phyloP scores from a whole-genome alignment of 2,329 filamentous ascomycete species.

The Aspergillus sp. region DNA sequence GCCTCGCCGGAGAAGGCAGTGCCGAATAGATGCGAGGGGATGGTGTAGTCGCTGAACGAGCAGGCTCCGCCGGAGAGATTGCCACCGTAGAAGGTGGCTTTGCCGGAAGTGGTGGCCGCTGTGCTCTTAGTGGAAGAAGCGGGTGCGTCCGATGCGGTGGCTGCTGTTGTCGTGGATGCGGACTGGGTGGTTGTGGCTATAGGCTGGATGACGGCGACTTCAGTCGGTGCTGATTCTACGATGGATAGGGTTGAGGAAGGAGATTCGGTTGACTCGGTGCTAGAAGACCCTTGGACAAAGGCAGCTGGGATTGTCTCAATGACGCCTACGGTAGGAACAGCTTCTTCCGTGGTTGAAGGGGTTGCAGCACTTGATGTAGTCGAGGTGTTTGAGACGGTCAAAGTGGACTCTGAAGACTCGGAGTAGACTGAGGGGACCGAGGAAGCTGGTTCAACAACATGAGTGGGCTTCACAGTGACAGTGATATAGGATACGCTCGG shows the following conservation, averaged over 20 bases:
- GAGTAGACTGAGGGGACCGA: neutral
- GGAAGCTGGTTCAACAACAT: conserved; percentile 13
- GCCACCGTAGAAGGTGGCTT: conserved; percentile 56
- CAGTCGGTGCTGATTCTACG: neutral
- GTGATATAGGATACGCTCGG: conserved; percentile 29
- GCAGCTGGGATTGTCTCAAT: conserved; percentile 2
- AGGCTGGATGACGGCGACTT: neutral
- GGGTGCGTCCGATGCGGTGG: neutral
- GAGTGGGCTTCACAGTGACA: conserved; percentile 21
- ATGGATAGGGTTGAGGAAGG: neutral
- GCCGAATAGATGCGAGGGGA: conserved; percentile 58
- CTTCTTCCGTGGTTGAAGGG: neutral
- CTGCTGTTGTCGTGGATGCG: neutral
- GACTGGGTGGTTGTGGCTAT: neutral
- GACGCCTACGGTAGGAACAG: neutral
- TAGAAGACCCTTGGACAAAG: neutral
- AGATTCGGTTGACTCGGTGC: neutral
- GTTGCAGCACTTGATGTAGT: neutral
- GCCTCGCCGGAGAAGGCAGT: conserved; percentile 59
- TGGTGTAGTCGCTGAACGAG: conserved; percentile 62
- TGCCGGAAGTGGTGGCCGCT: conserved; percentile 30
- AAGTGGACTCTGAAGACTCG: neutral
- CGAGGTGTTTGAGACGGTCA: neutral
- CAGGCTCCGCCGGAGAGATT: conserved; percentile 62
- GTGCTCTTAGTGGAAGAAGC: neutral